phyloP scores from a whole-genome alignment of 768 basidiomycete species.

The Gloeophyllum trabeum region DNA sequence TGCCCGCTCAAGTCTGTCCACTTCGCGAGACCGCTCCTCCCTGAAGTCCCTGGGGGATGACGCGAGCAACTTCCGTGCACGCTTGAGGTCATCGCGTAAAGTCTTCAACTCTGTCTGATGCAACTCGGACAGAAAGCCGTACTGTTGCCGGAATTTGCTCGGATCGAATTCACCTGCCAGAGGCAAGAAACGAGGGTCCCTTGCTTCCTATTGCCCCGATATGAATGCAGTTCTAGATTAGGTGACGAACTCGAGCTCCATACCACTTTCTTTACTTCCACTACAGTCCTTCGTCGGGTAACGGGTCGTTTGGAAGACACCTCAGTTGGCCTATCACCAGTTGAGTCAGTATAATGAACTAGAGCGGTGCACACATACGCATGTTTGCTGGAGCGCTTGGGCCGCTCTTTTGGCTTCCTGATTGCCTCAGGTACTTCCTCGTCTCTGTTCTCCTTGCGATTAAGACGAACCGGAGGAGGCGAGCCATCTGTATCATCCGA shows the following conservation, averaged over 20 bases:
- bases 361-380: constrained; percentile 47
- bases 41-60: constrained; percentile 53
- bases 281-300: constrained; percentile 54
- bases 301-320: constrained; percentile 81
- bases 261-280: constrained; percentile 59
- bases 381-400: constrained; percentile 69
- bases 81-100: constrained; percentile 53
- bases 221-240: not conserved
- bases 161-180: constrained; percentile 58
- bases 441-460: no score
- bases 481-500: constrained; percentile 13
- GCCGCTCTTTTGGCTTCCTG: constrained; percentile 29
- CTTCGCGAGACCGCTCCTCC: constrained; percentile 54
- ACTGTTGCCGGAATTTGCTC: constrained; percentile 56
- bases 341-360: constrained; percentile 1
- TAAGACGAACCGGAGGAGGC: constrained; percentile 11
- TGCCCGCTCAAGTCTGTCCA: constrained; percentile 57
- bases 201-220: constrained; percentile 39
- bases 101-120: constrained; percentile 54
- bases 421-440: constrained; percentile 30
- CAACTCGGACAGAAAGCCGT: constrained; percentile 61
- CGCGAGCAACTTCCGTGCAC: constrained; percentile 50
- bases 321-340: constrained; percentile 53
- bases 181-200: constrained; percentile 82
- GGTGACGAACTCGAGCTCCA: constrained; percentile 12